Conservation (phyloP, 139 green algal species). For the Marvania coccoides region DNA sequence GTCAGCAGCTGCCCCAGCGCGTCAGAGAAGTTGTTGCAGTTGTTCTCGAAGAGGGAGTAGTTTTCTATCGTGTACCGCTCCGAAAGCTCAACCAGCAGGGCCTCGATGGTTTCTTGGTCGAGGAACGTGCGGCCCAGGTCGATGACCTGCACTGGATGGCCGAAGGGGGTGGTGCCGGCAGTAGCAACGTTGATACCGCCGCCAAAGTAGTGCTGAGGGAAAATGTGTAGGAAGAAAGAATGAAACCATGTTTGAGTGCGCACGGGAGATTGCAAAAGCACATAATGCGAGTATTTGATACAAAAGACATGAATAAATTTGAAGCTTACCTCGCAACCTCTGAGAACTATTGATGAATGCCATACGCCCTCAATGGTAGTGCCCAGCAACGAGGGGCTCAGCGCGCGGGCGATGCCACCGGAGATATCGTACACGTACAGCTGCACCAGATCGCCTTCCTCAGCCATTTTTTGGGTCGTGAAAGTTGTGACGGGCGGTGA, state of each 20-base stretch:
- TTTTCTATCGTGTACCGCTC: conserved; percentile 20
- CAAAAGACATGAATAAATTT: conserved; percentile 55
- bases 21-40: conserved; percentile 76
- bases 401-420: conserved; percentile 48
- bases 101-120: not conserved
- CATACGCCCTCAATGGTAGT: conserved; percentile 61
- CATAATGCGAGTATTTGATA: not conserved
- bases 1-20: conserved; percentile 50
- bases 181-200: conserved; percentile 40
- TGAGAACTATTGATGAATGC: conserved; percentile 57
- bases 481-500: too few species aligned
- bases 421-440: conserved; percentile 78
- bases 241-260: too few species aligned
- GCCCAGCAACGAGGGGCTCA: conserved; percentile 60
- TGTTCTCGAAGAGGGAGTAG: conserved; percentile 65
- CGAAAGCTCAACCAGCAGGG: conserved; percentile 14
- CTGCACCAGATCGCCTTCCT: conserved; percentile 51
- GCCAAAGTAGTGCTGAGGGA: conserved; percentile 23
- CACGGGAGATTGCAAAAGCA: not conserved
- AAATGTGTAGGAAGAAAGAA: too few species aligned
- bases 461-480: too few species aligned
- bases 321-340: conserved; percentile 30
- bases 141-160: conserved; percentile 33
- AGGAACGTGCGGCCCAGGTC: conserved; percentile 35
- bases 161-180: conserved; percentile 50